Evolutionary conservation across 2,329 filamentous ascomycete species (phyloP).

Genomic region (Pseudocercospora eumusae): DNA sequence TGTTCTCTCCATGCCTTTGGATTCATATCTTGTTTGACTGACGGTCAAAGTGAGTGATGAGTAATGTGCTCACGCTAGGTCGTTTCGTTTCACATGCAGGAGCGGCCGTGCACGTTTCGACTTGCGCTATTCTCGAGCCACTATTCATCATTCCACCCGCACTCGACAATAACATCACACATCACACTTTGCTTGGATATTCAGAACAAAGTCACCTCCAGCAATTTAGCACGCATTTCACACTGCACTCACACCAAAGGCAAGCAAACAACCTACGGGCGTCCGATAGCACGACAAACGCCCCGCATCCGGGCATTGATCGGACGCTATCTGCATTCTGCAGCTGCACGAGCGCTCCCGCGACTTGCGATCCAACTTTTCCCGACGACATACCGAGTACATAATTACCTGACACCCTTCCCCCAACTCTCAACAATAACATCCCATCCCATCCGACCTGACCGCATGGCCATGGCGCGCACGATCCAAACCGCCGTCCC

Average conservation of each 20-base stretch:
- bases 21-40: too few species aligned
- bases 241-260: not conserved
- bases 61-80: too few species aligned
- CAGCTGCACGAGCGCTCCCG: constrained; percentile 1
- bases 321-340: not conserved
- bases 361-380: constrained; percentile 1
- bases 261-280: not conserved
- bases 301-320: constrained; percentile 6
- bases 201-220: not conserved
- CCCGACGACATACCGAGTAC: not conserved
- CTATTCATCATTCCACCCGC: too few species aligned
- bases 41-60: not conserved
- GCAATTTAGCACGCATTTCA: not conserved
- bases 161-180: not conserved
- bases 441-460: not conserved
- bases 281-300: not conserved
- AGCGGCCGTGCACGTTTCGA: not conserved
- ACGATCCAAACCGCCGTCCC: constrained; percentile 4
- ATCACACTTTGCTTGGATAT: not conserved
- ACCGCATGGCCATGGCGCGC: constrained; percentile 23
- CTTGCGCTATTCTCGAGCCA: too few species aligned
- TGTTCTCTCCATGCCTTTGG: not conserved
- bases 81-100: not conserved
- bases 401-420: not conserved
- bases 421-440: not conserved